Percentiles rank a stretch among this genome's conserved stretches.
Conservation (phyloP, 257 asterid genomes). For the Nicotiana otophora region DNA sequence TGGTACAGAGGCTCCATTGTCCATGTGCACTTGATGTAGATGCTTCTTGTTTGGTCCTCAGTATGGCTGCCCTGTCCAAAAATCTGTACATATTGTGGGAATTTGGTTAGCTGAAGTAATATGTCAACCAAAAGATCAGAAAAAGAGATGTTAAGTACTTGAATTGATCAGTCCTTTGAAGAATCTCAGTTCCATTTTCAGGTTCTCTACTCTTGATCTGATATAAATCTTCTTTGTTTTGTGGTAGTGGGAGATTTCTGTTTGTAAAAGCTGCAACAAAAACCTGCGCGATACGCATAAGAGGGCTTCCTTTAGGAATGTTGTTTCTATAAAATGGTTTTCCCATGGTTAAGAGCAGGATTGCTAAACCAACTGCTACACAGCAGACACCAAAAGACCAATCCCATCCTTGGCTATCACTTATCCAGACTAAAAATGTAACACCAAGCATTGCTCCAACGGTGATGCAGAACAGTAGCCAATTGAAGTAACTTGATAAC, state of each 20-base stretch:
- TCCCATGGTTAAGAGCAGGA: constrained; percentile 47
- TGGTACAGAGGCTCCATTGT: constrained; percentile 51
- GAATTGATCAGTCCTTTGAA: constrained; percentile 61
- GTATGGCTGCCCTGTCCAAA: constrained; percentile 54
- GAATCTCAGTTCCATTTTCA: constrained; percentile 34
- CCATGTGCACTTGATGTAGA: constrained; percentile 5
- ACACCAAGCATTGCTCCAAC: constrained; percentile 58
- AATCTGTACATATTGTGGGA: constrained; percentile 27
- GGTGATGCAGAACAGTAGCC: constrained; percentile 45
- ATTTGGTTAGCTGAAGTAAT: background rate
- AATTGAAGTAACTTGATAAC: constrained; percentile 70
- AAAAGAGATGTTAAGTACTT: constrained; percentile 26
- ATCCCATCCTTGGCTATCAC: constrained; percentile 64
- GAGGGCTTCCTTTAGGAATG: constrained; percentile 53
- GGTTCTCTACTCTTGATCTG: constrained; percentile 48
- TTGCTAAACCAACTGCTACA: constrained; percentile 32
- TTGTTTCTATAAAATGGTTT: constrained; percentile 38
- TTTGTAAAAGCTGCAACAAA: constrained; percentile 56
- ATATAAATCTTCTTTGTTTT: constrained; percentile 33
- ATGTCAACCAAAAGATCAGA: background rate
- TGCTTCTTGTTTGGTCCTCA: constrained; percentile 15
- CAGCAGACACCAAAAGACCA: constrained; percentile 63
- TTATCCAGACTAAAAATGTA: constrained; percentile 63
- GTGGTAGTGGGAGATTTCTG: constrained; percentile 44
- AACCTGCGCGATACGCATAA: constrained; percentile 44